A percentile compares a stretch with the other conserved stretches of the same genome.
phyloP scores from a whole-genome alignment of 768 basidiomycete species.

The Thelephora aurantiotincta region DNA sequence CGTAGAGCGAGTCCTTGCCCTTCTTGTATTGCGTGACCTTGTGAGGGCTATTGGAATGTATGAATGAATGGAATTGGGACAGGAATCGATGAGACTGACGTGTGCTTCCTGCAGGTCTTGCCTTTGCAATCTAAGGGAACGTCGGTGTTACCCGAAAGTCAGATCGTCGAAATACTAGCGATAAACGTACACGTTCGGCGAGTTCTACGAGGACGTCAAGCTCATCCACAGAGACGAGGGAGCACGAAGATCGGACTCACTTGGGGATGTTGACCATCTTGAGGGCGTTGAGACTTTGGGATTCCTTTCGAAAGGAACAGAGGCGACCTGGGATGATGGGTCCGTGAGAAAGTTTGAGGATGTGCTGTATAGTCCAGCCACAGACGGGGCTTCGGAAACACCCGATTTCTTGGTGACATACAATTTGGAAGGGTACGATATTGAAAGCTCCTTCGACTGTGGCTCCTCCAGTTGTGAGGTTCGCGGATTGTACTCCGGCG shows the following conservation, averaged over 20 bases:
- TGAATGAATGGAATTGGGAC: background rate
- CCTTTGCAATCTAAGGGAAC: slow-evolving; percentile 72
- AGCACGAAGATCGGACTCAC: slow-evolving; percentile 26
- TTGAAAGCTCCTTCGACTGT: too few species aligned
- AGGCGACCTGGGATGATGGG: too few species aligned
- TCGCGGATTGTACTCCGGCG: too few species aligned
- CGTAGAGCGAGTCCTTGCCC: slow-evolving; percentile 96
- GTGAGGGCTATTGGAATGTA: slow-evolving; percentile 52
- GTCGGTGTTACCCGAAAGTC: slow-evolving; percentile 7
- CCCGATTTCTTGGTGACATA: too few species aligned
- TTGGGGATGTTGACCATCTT: slow-evolving; percentile 95
- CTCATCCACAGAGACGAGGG: slow-evolving; percentile 8
- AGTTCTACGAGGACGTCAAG: slow-evolving; percentile 37
- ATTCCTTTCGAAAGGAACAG: too few species aligned
- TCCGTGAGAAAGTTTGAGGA: too few species aligned
- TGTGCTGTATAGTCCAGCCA: too few species aligned
- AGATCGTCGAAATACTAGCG: background rate
- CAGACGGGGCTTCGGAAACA: too few species aligned
- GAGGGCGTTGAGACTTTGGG: slow-evolving; percentile 14
- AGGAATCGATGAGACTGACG: slow-evolving; percentile 36
- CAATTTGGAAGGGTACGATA: too few species aligned
- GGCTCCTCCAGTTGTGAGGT: too few species aligned
- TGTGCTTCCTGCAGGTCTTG: slow-evolving; percentile 95
- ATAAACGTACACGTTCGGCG: slow-evolving; percentile 84
- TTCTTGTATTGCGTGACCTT: slow-evolving; percentile 99